Base-by-base conservation (phyloP, 257 asterid genomes). In the Mentha longifolia region DNA sequence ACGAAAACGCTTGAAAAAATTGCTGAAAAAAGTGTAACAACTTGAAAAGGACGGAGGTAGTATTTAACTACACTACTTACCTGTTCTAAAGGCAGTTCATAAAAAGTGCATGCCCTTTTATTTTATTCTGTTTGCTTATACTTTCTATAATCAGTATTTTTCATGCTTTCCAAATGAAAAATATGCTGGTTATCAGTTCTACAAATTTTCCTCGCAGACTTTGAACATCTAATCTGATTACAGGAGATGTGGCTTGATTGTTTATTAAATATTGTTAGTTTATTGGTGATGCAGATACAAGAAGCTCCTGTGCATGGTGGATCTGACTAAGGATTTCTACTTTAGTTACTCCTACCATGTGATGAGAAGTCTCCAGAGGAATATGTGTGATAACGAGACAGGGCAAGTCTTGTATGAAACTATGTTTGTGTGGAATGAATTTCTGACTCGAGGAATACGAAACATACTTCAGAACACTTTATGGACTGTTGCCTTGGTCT, bases 381-480 rank as follows among this genome's bases (percentile, higher is more conserved):
- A 91, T 80, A 83, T 84, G 87, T 79, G 82, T 81, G 86, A 81
- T 62, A 68, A 55, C 2, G 84, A 81, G 75, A 83, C 88, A 15
- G 95, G 92, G 63, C 84, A 77, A 71, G 88, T 81, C 79, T 62
- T 85, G 41, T 91, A 91, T 46, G 99, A 89, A 65, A 88, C 96
- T 63, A 94, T 94, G 99, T 94, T 94, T 74, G 98, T 94, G 42
- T 94, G 99, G 99, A 94, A 94, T 71, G 97, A 91, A 83, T 94
- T 86, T 75, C 85, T 94, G 79, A 94, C 99, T 72, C 96, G 92
- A 65, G 97, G 92, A 82, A 80, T 89, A 76, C 89, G 97, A 46
- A 86, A 77, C 76, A 79, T 88, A 67, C 97, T 94, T 75, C 96
- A 84, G 75, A 91, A 86, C 77, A 86, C 96, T 47, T 31, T 83